Base-by-base conservation (phyloP, 176 grass and related monocot species). In the Pharus latifolius region DNA sequence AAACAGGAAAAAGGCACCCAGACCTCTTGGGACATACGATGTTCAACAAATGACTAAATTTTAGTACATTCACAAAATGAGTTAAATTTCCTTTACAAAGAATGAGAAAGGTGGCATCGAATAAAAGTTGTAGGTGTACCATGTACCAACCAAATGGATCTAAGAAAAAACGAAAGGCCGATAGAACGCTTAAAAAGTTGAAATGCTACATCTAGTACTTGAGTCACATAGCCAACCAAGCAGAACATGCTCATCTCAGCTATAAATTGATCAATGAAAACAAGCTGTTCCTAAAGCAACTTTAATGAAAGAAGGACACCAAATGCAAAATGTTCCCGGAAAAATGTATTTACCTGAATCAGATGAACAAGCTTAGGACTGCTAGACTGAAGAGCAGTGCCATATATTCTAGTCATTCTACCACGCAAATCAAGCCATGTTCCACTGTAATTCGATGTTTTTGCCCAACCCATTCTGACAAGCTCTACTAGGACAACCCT, bases 401-500 rank as follows among this genome's bases (percentile, higher is more conserved):
- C 53, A 83, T 81, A 88, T 61, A 93, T 80, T 61, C 70, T 59
- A 73, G 60, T 75, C 78, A 93, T 75, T 85, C 76, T 90, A 78
- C 77, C 75, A 31, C 76, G 82, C 9, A 79, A 87, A 22, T 66
- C 75, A 74, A 70, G 41, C 86, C 85, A 90, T 70, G 52, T 54
- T 66, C 50, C 71, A 57, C 62, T 61, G 76, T 90, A 93, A 83
- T 55, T 83, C 28, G 63, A 63, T 70, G 56, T 23, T 85, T 84
- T 78, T 27, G 48, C 29, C 64, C 78, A 77, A 61, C 72, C 76
- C 57, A 88, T 81, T 80, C 63, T 93, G 34, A 90, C 40, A 67
- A 98, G 63, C 71, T 88, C 66, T 85, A 69, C 61, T 62, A 98
- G 43, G 16, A 48, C 78, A 87, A 77, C 49, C 86, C 89, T 97